A percentile compares a stretch with the other conserved stretches of the same genome.
phyloP scores from a whole-genome alignment of 495 filamentous ascomycete genomes.

The Mytilinidion resinicola region DNA sequence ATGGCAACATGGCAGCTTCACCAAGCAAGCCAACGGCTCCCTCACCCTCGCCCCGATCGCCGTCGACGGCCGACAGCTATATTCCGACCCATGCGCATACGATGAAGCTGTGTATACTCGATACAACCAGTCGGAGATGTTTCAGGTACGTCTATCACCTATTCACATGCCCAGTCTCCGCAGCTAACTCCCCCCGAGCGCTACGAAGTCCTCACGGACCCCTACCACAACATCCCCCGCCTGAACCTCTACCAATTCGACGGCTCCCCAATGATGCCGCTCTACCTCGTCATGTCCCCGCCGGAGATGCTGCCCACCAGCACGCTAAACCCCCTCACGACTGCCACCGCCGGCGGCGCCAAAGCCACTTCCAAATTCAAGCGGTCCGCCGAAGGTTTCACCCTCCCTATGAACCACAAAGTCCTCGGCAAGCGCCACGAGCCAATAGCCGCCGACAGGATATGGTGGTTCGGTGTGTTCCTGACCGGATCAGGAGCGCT shows the following conservation, averaged over 20 bases:
- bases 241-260: constrained; percentile 62
- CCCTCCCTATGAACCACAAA: constrained; percentile 42
- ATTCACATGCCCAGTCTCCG: background rate
- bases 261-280: constrained; percentile 62
- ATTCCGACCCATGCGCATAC: constrained; percentile 59
- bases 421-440: constrained; percentile 41
- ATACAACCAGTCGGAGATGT: constrained; percentile 62
- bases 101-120: constrained; percentile 53
- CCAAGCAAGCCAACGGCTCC: constrained; percentile 50
- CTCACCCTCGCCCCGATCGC: constrained; percentile 56
- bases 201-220: constrained; percentile 56
- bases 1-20: constrained; percentile 69
- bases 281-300: constrained; percentile 63
- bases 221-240: constrained; percentile 56
- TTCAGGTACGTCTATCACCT: constrained; percentile 46
- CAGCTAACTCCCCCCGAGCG: constrained; percentile 42
- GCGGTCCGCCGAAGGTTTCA: constrained; percentile 29
- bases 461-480: constrained; percentile 66
- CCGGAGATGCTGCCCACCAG: constrained; percentile 71
- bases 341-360: constrained; percentile 33
- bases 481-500: constrained; percentile 59
- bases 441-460: constrained; percentile 49
- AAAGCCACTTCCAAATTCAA: constrained; percentile 37
- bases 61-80: constrained; percentile 65
- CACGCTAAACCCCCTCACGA: constrained; percentile 55